These are phyloP conservation scores for Spathaspora sp. DNA, from an alignment of 1,139 yeast species.

Conservation along the genomic window DNA sequence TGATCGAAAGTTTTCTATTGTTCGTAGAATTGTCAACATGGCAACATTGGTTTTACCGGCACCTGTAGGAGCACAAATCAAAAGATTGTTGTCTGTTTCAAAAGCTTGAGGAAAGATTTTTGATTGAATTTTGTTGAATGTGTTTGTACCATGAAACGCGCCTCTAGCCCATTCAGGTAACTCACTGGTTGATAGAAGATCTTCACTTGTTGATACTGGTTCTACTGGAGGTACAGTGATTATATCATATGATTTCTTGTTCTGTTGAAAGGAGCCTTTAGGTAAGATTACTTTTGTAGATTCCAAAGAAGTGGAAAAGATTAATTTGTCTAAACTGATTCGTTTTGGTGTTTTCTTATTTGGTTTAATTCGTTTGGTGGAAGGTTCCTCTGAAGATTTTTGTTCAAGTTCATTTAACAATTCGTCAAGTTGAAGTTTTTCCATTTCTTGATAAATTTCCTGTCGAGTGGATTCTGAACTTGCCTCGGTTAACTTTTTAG, in stretches of 20 bases:
- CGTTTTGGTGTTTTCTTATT: constrained; percentile 45
- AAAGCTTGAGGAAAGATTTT: constrained; percentile 79
- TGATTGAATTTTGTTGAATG: constrained; percentile 82
- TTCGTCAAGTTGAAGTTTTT: constrained; percentile 20
- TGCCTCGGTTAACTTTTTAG: constrained; percentile 38
- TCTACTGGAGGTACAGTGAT: constrained; percentile 78
- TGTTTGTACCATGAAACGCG: constrained; percentile 71
- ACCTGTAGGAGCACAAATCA: constrained; percentile 97
- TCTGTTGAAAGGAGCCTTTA: constrained; percentile 76
- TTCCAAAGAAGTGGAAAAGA: constrained; percentile 67
- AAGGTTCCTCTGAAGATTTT: constrained; percentile 10
- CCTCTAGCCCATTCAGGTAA: constrained; percentile 82
- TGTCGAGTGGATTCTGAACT: constrained; percentile 15
- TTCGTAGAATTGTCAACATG: constrained; percentile 67
- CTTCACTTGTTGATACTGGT: constrained; percentile 30
- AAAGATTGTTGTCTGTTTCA: constrained; percentile 63
- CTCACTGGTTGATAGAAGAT: constrained; percentile 55
- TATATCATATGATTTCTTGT: constrained; percentile 76
- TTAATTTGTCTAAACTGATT: constrained; percentile 62
- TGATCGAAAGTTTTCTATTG: constrained; percentile 53
- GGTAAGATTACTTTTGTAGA: constrained; percentile 72
- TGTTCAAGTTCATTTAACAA: constrained; percentile 28
- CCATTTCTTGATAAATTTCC: constrained; percentile 19
- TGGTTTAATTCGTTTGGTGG: constrained; percentile 11
- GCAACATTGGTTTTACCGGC: constrained; percentile 99